Evolutionary conservation across 2,329 filamentous ascomycete species (phyloP).

Genomic region (Xylaria sp.): DNA sequence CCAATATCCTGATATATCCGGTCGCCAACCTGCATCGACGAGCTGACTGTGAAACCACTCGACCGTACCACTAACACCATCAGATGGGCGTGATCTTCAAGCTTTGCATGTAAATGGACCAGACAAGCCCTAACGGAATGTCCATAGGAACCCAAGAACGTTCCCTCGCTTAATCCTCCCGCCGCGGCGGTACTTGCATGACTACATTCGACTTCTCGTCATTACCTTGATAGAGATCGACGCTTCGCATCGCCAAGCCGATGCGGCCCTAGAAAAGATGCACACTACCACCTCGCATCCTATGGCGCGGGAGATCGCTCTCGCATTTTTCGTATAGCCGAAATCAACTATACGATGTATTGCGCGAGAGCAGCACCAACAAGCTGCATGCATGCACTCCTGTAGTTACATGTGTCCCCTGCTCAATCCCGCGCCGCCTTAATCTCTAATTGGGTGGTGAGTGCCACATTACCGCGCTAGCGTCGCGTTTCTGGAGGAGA

Average conservation of each 20-base stretch:
- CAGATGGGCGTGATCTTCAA: not conserved
- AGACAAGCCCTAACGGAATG: not conserved
- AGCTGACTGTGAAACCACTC: not conserved
- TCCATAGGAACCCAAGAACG: not conserved
- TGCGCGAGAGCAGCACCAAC: not conserved
- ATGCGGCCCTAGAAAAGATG: not conserved
- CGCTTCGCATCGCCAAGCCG: not conserved
- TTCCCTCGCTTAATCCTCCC: not conserved
- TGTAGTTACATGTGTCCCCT: constrained; percentile 3
- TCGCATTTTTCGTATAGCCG: constrained; percentile 10
- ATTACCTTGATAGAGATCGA: not conserved
- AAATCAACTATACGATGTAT: not conserved
- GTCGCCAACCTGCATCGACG: not conserved
- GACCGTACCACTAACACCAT: not conserved
- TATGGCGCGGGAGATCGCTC: not conserved
- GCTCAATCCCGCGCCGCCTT: not conserved
- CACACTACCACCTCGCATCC: constrained; percentile 4
- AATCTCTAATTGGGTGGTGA: constrained; percentile 11
- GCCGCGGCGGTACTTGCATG: not conserved
- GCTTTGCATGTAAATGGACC: not conserved
- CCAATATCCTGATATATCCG: not conserved
- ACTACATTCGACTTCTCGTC: not conserved
- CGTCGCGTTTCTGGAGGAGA: constrained; percentile 2
- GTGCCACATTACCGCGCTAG: constrained; percentile 3
- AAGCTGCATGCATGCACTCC: too few species aligned